A percentile compares a stretch with the other conserved stretches of the same genome.
Conservation (phyloP, 1,284 basidiomycete species). For the Heliocybe sulcata region DNA sequence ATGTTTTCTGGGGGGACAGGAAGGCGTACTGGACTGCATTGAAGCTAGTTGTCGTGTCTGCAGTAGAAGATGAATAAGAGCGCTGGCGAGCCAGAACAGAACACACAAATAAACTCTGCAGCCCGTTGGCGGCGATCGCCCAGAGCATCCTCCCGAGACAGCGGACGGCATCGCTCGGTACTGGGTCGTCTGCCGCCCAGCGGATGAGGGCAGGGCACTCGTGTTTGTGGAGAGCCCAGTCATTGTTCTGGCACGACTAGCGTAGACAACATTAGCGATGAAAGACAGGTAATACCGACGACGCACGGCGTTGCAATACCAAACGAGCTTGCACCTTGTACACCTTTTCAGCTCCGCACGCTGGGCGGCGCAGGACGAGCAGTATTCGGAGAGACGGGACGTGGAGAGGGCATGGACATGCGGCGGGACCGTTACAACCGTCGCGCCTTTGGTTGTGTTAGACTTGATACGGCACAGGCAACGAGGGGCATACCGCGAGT, state of each 20-base stretch:
- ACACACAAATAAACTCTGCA: conserved; percentile 54
- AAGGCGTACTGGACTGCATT: conserved; percentile 69
- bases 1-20: background rate
- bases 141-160: conserved; percentile 74
- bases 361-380: conserved; percentile 58
- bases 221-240: conserved; percentile 71
- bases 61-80: background rate
- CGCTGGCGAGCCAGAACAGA: background rate
- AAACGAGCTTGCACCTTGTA: conserved; percentile 56
- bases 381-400: conserved; percentile 50
- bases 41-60: conserved; percentile 61
- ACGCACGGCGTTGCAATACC: conserved; percentile 68
- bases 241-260: conserved; percentile 69
- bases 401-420: conserved; percentile 63
- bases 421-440: conserved; percentile 50
- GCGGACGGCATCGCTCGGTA: conserved; percentile 67
- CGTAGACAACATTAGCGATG: background rate
- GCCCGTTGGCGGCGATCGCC: conserved; percentile 49
- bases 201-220: conserved; percentile 69
- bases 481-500: background rate
- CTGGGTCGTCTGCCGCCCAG: conserved; percentile 46
- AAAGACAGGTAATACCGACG: background rate
- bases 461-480: background rate
- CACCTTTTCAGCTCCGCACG: conserved; percentile 53
- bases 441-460: conserved; percentile 37